Evolutionary conservation across 73 alveolate genomes (phyloP).

Genomic region (Paramecium tetraurelia): DNA sequence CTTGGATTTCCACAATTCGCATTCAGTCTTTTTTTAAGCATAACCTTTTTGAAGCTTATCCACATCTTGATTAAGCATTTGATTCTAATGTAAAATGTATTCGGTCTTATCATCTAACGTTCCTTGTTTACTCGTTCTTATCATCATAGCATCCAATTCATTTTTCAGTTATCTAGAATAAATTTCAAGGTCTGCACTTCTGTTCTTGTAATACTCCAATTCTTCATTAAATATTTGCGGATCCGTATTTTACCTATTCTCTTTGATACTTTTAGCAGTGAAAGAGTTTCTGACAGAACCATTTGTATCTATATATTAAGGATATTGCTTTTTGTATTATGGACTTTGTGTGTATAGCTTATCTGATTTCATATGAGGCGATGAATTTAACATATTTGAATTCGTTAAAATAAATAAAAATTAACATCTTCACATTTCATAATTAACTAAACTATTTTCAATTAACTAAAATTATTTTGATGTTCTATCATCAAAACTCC

Average conservation of each 20-base stretch:
- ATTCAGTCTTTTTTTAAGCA: slow-evolving; percentile 39
- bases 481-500: too few species aligned
- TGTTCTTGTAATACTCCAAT: not conserved
- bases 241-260: not conserved
- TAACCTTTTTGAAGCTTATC: not conserved
- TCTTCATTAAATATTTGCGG: not conserved
- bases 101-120: not conserved
- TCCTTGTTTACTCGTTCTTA: slow-evolving; percentile 10
- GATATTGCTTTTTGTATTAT: not conserved
- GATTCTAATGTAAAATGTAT: not conserved
- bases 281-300: slow-evolving; percentile 2
- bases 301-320: not conserved
- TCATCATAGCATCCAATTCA: slow-evolving; percentile 10
- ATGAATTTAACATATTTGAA: not conserved
- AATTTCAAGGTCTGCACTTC: not conserved
- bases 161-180: slow-evolving; percentile 21
- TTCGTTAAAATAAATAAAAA: not conserved
- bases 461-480: too few species aligned
- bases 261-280: not conserved
- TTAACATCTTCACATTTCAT: not conserved
- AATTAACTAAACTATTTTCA: not conserved
- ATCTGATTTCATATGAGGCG: slow-evolving; percentile 9
- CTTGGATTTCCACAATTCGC: slow-evolving; percentile 14
- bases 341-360: slow-evolving; percentile 17
- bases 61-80: not conserved